phyloP scores from a whole-genome alignment of 139 green algal genomes.

The Edaphochlamys debaryana region DNA sequence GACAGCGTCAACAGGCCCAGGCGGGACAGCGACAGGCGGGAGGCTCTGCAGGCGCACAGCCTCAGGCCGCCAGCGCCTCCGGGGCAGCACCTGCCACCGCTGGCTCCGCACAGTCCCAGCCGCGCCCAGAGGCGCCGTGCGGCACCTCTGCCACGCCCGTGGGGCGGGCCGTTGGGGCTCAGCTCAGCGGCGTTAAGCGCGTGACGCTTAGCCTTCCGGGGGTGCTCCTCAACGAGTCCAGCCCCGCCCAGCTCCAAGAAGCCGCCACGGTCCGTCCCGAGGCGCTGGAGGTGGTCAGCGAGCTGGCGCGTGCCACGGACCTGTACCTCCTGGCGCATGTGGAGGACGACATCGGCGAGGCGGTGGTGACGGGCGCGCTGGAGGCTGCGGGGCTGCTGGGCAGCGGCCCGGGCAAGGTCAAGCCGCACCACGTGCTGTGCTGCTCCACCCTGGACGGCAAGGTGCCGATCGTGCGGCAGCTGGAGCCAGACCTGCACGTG shows the following conservation, averaged over 20 bases:
- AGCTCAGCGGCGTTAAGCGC: slow-evolving; percentile 62
- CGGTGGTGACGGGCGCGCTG: slow-evolving; percentile 61
- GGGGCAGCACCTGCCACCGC: neutral
- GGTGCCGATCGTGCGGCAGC: slow-evolving; percentile 81
- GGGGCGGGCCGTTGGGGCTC: slow-evolving; percentile 47
- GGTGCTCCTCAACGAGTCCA: slow-evolving; percentile 71
- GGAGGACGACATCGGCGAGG: slow-evolving; percentile 67
- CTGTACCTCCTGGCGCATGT: slow-evolving; percentile 66
- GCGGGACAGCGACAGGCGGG: neutral
- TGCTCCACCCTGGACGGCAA: slow-evolving; percentile 84
- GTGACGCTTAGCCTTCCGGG: slow-evolving; percentile 78
- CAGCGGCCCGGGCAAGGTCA: slow-evolving; percentile 43
- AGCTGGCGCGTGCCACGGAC: slow-evolving; percentile 51
- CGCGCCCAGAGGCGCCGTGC: neutral
- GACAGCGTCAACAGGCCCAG: neutral
- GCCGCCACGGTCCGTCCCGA: slow-evolving; percentile 59
- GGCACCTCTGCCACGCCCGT: slow-evolving; percentile 15
- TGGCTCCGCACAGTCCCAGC: neutral
- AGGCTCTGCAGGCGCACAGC: neutral
- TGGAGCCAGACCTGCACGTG: slow-evolving; percentile 87
- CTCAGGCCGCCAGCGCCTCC: neutral
- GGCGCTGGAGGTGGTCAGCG: slow-evolving; percentile 58
- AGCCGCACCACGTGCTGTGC: slow-evolving; percentile 74
- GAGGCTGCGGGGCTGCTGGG: slow-evolving; percentile 62
- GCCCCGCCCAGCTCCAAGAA: slow-evolving; percentile 63